These are phyloP conservation scores for Sambucus nigra DNA, from an alignment of 129 eudicot species.

Conservation along the genomic window DNA sequence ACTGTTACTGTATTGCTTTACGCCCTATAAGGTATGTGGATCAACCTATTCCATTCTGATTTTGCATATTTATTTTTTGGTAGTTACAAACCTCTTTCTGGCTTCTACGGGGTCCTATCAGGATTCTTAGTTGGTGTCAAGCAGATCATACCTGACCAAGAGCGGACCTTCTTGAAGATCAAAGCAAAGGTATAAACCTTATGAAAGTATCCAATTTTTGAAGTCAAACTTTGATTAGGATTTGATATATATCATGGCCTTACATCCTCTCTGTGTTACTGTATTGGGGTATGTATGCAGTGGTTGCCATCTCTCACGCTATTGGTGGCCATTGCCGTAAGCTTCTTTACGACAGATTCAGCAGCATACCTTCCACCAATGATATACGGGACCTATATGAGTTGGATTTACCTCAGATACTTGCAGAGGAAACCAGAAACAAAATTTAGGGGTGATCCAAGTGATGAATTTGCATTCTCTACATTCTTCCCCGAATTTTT, in stretches of 20 bases:
- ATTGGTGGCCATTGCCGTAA: conserved; percentile 43
- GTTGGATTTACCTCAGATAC: conserved; percentile 96
- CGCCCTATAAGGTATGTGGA: not conserved
- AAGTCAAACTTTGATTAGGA: not conserved
- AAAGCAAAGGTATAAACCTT: conserved; percentile 57
- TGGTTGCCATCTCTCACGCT: conserved; percentile 85
- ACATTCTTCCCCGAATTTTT: conserved; percentile 79
- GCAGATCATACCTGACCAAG: conserved; percentile 91
- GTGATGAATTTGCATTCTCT: conserved; percentile 90
- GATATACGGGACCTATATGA: conserved; percentile 75
- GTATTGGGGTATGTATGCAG: conserved; percentile 40
- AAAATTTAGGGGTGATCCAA: conserved; percentile 83
- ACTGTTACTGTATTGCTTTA: not conserved
- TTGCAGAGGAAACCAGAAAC: conserved; percentile 76
- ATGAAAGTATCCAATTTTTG: conserved; percentile 12
- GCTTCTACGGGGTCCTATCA: too few relatives aligned
- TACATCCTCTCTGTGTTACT: conserved; percentile 6
- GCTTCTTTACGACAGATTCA: conserved; percentile 62
- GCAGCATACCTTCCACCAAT: conserved; percentile 68
- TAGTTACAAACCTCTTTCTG: conserved; percentile 84
- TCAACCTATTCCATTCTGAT: conserved; percentile 10
- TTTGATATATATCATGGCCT: not conserved
- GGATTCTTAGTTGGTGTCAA: conserved; percentile 88
- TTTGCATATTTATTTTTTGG: conserved; percentile 8
- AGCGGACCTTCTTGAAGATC: conserved; percentile 43